These are phyloP conservation scores for Colletotrichum aenigma DNA, from an alignment of 2,329 filamentous ascomycete genomes.

Conservation along the genomic window DNA sequence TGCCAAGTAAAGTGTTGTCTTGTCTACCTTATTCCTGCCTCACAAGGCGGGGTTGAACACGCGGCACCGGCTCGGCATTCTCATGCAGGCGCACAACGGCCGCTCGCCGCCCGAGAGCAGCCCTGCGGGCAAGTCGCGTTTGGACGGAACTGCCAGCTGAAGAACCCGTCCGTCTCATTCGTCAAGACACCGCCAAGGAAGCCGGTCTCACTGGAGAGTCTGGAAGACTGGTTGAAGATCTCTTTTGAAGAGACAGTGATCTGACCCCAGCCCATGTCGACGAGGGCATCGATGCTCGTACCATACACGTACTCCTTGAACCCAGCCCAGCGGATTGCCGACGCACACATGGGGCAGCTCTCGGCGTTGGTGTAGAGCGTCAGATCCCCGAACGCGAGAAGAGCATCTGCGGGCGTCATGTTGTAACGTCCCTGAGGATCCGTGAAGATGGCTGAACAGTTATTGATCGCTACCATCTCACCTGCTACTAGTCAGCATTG, in stretches of 20 bases:
- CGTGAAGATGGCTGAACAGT: slow-evolving; percentile 54
- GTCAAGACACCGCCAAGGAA: slow-evolving; percentile 49
- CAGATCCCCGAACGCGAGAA: slow-evolving; percentile 49
- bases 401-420: slow-evolving; percentile 41
- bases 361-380: slow-evolving; percentile 62
- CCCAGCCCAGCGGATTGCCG: slow-evolving; percentile 59
- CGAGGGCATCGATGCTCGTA: slow-evolving; percentile 50
- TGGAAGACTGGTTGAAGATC: slow-evolving; percentile 47
- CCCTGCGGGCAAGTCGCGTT: slow-evolving; percentile 8
- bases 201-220: slow-evolving; percentile 36
- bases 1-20: background rate
- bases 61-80: background rate
- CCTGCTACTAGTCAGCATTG: slow-evolving; percentile 31
- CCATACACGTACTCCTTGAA: slow-evolving; percentile 61
- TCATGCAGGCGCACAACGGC: background rate
- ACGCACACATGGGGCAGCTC: slow-evolving; percentile 62
- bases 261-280: slow-evolving; percentile 54
- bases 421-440: slow-evolving; percentile 48
- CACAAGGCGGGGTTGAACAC: background rate
- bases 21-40: background rate
- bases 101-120: background rate
- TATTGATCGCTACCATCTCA: slow-evolving; percentile 59
- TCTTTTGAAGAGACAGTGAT: slow-evolving; percentile 50
- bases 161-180: slow-evolving; percentile 58
- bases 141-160: slow-evolving; percentile 57